phyloP scores from a whole-genome alignment of 768 basidiomycete species.

The Trametes coccinea region DNA sequence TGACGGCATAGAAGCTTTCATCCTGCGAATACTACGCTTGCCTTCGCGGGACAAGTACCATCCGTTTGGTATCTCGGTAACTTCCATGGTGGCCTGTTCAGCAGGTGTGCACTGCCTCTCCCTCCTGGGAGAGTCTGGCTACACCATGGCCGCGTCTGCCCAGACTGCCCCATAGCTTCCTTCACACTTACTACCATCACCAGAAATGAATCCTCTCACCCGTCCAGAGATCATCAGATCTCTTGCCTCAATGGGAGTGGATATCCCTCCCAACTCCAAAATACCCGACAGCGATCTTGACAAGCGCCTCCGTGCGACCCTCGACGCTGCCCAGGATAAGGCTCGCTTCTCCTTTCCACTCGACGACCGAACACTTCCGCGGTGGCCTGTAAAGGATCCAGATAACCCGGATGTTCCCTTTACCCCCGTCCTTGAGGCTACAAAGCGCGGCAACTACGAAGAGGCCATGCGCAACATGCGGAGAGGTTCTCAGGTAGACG shows the following conservation, averaged over 20 bases:
- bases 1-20: too few species aligned
- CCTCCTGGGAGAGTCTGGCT: too few species aligned
- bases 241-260: constrained; percentile 13
- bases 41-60: too few species aligned
- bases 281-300: constrained; percentile 8
- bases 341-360: neutral
- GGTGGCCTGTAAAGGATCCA: neutral
- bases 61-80: too few species aligned
- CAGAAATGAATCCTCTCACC: constrained; percentile 3
- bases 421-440: neutral
- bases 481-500: neutral
- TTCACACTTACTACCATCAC: too few species aligned
- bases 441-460: neutral
- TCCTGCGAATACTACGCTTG: too few species aligned
- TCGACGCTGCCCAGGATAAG: constrained; percentile 14
- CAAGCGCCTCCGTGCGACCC: constrained; percentile 15
- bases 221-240: constrained; percentile 3
- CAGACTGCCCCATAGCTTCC: too few species aligned
- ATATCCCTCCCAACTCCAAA: constrained; percentile 13
- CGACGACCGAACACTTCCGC: neutral
- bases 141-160: too few species aligned
- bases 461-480: neutral
- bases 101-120: too few species aligned
- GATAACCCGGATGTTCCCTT: neutral
- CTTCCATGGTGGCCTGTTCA: too few species aligned